Conservation (phyloP, 495 filamentous ascomycete species). For the Letharia lupina region DNA sequence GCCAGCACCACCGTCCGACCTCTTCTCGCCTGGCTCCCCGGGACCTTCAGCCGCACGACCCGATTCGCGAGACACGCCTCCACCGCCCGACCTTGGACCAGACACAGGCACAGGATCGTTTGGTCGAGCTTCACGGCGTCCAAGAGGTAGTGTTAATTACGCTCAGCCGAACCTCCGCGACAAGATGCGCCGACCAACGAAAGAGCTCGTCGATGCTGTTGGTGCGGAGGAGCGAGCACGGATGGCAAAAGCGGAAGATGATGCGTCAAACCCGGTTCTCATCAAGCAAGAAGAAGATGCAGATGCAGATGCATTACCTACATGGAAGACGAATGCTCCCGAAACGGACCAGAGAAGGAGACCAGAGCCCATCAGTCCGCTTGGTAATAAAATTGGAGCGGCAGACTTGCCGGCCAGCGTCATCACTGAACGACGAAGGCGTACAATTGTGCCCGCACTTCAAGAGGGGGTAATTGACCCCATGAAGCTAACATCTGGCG, state of each 20-base stretch:
- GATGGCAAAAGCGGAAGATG: conserved; percentile 12
- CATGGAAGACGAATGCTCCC: conserved; percentile 21
- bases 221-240: conserved; percentile 36
- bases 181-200: conserved; percentile 80
- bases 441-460: conserved; percentile 14
- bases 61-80: conserved; percentile 44
- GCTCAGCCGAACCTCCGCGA: conserved; percentile 75
- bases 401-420: conserved; percentile 22
- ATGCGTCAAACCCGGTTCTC: background rate
- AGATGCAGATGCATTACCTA: conserved; percentile 8
- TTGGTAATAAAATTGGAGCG: conserved; percentile 19
- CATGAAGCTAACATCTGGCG: conserved; percentile 7
- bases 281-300: conserved; percentile 22
- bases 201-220: conserved; percentile 66
- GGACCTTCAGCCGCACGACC: conserved; percentile 32
- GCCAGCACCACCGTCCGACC: conserved; percentile 25
- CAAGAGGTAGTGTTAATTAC: conserved; percentile 64
- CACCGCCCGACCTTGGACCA: conserved; percentile 45
- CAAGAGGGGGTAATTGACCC: conserved; percentile 7
- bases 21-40: conserved; percentile 31
- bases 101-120: conserved; percentile 34
- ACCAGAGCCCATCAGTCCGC: conserved; percentile 24
- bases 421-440: conserved; percentile 23
- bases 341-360: conserved; percentile 11
- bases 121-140: conserved; percentile 54